Conservation (phyloP, 2,329 filamentous ascomycete genomes). For the Aphanocladium album region DNA sequence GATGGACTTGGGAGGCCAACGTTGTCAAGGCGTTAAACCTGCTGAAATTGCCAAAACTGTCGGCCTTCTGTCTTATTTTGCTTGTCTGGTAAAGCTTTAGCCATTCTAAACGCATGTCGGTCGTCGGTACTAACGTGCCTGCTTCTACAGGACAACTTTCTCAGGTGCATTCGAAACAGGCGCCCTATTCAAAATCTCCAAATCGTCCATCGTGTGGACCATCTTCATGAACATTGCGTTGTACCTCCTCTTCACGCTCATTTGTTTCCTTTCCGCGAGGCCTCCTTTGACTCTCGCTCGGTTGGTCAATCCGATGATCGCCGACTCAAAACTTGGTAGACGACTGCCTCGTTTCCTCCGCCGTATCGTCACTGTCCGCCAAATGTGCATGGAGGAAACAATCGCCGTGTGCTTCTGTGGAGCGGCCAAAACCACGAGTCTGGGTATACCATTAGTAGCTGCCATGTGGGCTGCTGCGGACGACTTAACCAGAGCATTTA, state of each 20-base stretch:
- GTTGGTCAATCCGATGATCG: constrained; percentile 29
- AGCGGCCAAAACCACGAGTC: constrained; percentile 65
- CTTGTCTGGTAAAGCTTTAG: constrained; percentile 41
- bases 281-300: constrained; percentile 32
- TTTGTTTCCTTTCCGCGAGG: constrained; percentile 51
- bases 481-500: constrained; percentile 49
- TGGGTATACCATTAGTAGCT: constrained; percentile 63
- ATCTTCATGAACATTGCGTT: constrained; percentile 63
- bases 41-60: constrained; percentile 47
- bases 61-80: constrained; percentile 41
- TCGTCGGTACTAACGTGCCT: constrained; percentile 35
- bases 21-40: constrained; percentile 50
- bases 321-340: constrained; percentile 23
- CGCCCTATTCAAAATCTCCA: constrained; percentile 53
- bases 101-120: not conserved
- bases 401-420: constrained; percentile 70
- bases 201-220: constrained; percentile 59
- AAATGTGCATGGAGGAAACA: constrained; percentile 55
- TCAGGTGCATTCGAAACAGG: constrained; percentile 61
- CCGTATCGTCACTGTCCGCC: constrained; percentile 40
- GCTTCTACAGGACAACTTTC: constrained; percentile 57
- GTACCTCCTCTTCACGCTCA: constrained; percentile 56
- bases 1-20: constrained; percentile 43
- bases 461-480: constrained; percentile 61
- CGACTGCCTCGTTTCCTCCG: constrained; percentile 25